phyloP scores from a whole-genome alignment of 2,329 filamentous ascomycete species.

The Rutstroemia sydowiana region DNA sequence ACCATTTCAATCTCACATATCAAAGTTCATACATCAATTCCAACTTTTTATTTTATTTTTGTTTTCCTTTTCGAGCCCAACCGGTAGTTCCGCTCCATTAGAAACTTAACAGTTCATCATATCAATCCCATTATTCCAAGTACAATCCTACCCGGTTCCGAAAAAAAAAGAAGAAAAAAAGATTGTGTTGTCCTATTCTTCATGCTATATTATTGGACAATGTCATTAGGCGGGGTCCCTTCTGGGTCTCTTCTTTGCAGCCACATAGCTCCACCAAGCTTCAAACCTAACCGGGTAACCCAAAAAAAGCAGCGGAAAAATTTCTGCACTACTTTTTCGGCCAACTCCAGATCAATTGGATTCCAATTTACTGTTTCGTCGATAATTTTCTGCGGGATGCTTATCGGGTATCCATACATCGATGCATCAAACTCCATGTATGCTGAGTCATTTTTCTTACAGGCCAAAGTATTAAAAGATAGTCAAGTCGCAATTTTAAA shows the following conservation, averaged over 20 bases:
- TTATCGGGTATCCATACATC: neutral
- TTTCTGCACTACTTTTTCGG: neutral
- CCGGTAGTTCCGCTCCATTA: neutral
- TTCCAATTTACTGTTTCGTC: neutral
- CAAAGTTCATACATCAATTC: neutral
- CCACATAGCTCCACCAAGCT: neutral
- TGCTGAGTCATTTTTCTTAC: neutral
- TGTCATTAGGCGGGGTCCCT: too few relatives aligned
- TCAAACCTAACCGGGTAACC: neutral
- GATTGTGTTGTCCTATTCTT: too few relatives aligned
- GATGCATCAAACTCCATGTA: neutral
- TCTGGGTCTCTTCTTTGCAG: too few relatives aligned
- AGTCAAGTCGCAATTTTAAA: neutral
- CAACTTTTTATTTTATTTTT: neutral
- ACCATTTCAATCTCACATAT: too few relatives aligned
- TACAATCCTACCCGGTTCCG: neutral
- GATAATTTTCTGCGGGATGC: neutral
- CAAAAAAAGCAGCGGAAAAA: neutral
- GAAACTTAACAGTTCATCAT: neutral
- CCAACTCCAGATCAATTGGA: neutral
- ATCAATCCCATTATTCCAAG: neutral
- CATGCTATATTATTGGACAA: too few relatives aligned
- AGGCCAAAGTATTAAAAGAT: neutral
- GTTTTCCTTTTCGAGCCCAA: neutral
- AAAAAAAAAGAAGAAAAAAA: too few relatives aligned